These are phyloP conservation scores for Thielaviopsis euricoi DNA, from an alignment of 2,329 filamentous ascomycete genomes.

Conservation along the genomic window DNA sequence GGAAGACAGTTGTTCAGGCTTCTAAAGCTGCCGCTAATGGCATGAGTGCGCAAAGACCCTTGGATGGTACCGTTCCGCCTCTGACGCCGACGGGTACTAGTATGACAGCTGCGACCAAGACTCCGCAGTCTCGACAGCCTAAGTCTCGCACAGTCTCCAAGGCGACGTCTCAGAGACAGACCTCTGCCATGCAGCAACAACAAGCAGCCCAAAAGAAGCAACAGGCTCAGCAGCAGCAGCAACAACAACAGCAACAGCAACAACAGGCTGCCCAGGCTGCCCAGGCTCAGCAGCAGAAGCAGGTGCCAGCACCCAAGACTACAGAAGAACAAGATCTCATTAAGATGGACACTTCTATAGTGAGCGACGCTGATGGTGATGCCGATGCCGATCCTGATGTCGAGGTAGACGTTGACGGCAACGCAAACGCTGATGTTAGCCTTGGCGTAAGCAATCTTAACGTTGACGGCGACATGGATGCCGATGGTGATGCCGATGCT, in stretches of 20 bases:
- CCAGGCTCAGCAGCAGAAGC: background rate
- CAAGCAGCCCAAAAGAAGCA: conserved; percentile 12
- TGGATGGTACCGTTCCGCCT: conserved; percentile 22
- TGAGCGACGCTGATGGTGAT: conserved; percentile 26
- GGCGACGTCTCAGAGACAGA: conserved; percentile 13
- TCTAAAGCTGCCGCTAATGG: conserved; percentile 27
- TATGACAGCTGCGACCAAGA: conserved; percentile 12
- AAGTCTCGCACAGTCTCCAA: conserved; percentile 11
- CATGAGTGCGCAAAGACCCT: conserved; percentile 32
- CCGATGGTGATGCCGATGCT: conserved; percentile 25
- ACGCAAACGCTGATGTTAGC: conserved; percentile 19
- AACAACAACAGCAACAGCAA: conserved; percentile 21
- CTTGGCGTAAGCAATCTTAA: conserved; percentile 20
- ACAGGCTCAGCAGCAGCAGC: conserved; percentile 14
- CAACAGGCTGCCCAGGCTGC: conserved; percentile 21
- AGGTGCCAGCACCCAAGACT: conserved; percentile 24
- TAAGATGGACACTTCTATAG: conserved; percentile 24
- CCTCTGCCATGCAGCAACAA: conserved; percentile 16
- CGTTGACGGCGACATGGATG: conserved; percentile 13
- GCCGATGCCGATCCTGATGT: conserved; percentile 14
- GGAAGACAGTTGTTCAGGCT: conserved; percentile 44
- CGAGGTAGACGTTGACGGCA: conserved; percentile 16
- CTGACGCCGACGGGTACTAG: background rate
- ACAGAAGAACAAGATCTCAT: background rate
- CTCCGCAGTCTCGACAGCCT: conserved; percentile 12